Percentiles rank a stretch among this genome's conserved stretches.
Conservation (phyloP, 306 rosid species). For the Prunus mongolica region DNA sequence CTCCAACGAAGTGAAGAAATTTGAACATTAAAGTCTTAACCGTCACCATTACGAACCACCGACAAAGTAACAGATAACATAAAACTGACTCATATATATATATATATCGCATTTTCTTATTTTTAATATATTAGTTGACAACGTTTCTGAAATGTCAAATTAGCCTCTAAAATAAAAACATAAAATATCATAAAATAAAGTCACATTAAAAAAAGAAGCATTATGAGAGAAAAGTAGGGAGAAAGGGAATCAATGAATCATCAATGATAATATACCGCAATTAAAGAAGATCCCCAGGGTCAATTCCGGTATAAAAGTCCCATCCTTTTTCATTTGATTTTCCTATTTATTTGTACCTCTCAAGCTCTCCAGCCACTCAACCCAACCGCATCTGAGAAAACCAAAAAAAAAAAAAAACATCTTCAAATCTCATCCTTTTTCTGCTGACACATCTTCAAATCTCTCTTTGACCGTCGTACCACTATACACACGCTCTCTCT, state of each 20-base stretch:
- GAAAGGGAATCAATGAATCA: background rate
- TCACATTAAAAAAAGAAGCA: background rate
- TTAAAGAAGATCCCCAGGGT: slow-evolving; percentile 24
- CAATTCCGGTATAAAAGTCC: slow-evolving; percentile 12
- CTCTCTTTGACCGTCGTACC: slow-evolving; percentile 90
- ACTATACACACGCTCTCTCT: slow-evolving; percentile 11
- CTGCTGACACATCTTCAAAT: slow-evolving; percentile 44
- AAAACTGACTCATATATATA: too few species aligned
- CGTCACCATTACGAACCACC: too few species aligned
- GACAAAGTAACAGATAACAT: too few species aligned
- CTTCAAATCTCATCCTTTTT: background rate
- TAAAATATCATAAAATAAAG: background rate
- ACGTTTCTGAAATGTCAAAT: too few species aligned
- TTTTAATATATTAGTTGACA: too few species aligned
- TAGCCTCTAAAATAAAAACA: background rate
- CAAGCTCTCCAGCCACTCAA: background rate
- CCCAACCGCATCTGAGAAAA: background rate
- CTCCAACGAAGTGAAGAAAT: too few species aligned
- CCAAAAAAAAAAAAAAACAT: background rate
- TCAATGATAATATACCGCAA: slow-evolving; percentile 16
- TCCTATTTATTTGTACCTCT: background rate
- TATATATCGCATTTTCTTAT: too few species aligned
- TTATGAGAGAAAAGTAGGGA: background rate
- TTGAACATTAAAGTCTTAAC: too few species aligned
- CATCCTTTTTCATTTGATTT: background rate